A percentile compares a stretch with the other conserved stretches of the same genome.
Conservation (phyloP, 2,329 filamentous ascomycete species). For the Phyllosticta citribraziliensis region DNA sequence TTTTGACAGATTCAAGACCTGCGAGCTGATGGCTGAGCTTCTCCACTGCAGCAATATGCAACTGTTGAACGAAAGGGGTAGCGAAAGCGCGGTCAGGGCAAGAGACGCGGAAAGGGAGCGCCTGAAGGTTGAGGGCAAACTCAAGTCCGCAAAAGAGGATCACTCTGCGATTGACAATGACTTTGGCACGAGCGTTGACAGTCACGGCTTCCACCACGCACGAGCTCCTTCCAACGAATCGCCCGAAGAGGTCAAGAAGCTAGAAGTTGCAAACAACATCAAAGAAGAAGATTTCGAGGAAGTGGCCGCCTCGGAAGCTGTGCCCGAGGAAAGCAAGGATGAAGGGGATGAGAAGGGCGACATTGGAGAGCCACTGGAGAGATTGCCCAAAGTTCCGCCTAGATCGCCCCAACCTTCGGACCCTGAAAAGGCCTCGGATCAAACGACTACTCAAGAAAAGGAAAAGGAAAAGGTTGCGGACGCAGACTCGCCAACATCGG, state of each 20-base stretch:
- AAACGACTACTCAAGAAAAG: slow-evolving; percentile 18
- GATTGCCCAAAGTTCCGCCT: slow-evolving; percentile 36
- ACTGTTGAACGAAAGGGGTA: slow-evolving; percentile 80
- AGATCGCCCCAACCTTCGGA: slow-evolving; percentile 39
- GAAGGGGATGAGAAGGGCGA: slow-evolving; percentile 40
- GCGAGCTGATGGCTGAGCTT: slow-evolving; percentile 95
- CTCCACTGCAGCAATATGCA: slow-evolving; percentile 99
- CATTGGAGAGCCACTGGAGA: slow-evolving; percentile 27
- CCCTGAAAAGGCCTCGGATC: slow-evolving; percentile 14
- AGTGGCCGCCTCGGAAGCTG: slow-evolving; percentile 59
- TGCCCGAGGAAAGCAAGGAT: slow-evolving; percentile 52
- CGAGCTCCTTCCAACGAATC: slow-evolving; percentile 40
- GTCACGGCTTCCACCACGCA: slow-evolving; percentile 42
- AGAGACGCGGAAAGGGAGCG: slow-evolving; percentile 75
- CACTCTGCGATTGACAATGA: slow-evolving; percentile 36
- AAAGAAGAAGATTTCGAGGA: slow-evolving; percentile 94
- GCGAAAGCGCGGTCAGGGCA: slow-evolving; percentile 72
- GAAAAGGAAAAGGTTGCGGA: slow-evolving; percentile 20
- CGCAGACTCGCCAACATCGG: slow-evolving; percentile 39
- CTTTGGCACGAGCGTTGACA: slow-evolving; percentile 43
- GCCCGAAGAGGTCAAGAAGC: slow-evolving; percentile 56
- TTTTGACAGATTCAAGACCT: slow-evolving; percentile 97
- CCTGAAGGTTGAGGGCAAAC: slow-evolving; percentile 65
- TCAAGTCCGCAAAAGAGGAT: slow-evolving; percentile 52
- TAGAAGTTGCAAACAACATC: slow-evolving; percentile 71